phyloP scores from a whole-genome alignment of 2,329 filamentous ascomycete species.

The Cercospora sesami region DNA sequence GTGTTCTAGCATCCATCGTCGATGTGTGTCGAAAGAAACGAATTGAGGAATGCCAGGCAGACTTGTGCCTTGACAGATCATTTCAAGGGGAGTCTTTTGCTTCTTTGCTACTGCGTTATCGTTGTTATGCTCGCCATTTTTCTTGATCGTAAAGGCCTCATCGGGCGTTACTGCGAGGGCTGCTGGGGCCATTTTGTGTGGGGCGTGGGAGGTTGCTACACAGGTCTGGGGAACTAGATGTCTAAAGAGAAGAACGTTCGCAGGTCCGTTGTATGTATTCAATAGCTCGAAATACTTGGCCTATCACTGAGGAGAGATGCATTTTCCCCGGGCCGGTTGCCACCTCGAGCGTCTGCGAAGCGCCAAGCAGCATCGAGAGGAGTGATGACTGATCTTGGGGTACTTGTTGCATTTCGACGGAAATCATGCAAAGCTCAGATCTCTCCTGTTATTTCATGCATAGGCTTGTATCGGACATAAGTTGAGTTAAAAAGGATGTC shows the following conservation, averaged over 20 bases:
- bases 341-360: background rate
- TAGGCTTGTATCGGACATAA: background rate
- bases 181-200: constrained; percentile 35
- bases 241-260: background rate
- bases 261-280: background rate
- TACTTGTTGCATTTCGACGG: background rate
- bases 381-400: background rate
- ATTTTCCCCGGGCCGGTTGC: constrained; percentile 1
- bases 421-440: too few species aligned
- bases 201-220: background rate
- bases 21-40: constrained; percentile 55
- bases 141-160: constrained; percentile 24
- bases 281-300: background rate
- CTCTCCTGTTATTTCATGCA: too few species aligned
- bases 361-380: background rate
- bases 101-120: constrained; percentile 25
- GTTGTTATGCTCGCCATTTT: constrained; percentile 15
- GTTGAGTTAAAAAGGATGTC: background rate
- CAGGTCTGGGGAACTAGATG: background rate
- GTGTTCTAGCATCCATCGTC: constrained; percentile 63
- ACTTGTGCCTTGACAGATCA: constrained; percentile 50
- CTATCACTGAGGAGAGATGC: constrained; percentile 1
- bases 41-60: constrained; percentile 59
- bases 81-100: constrained; percentile 38
- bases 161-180: constrained; percentile 25